Conservation (phyloP, 305 asterid genomes). For the Fraxinus latifolia region DNA sequence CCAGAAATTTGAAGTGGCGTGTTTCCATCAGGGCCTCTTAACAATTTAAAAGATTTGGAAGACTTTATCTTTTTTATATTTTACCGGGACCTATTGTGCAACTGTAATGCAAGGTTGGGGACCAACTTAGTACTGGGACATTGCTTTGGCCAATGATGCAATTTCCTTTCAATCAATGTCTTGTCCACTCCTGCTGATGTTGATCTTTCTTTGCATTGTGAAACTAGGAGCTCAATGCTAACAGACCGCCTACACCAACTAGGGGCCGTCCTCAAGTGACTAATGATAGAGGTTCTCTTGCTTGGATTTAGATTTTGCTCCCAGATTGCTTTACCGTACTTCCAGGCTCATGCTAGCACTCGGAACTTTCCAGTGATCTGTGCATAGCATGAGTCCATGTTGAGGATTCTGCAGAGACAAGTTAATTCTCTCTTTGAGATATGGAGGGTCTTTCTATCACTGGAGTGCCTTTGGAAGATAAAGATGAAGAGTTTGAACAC, state of each 20-base stretch:
- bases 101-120: background rate
- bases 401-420: constrained; percentile 27
- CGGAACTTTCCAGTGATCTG: constrained; percentile 64
- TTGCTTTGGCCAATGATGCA: background rate
- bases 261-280: constrained; percentile 97
- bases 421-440: constrained; percentile 23
- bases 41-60: background rate
- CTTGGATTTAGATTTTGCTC: constrained; percentile 76
- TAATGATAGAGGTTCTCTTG: constrained; percentile 91
- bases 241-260: constrained; percentile 98
- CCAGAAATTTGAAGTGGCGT: background rate
- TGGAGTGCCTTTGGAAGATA: constrained; percentile 21
- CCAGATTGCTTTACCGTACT: constrained; percentile 44
- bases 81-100: background rate
- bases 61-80: background rate
- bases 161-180: background rate
- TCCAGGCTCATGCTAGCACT: constrained; percentile 58
- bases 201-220: constrained; percentile 12
- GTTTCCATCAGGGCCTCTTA: background rate
- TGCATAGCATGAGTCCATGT: constrained; percentile 51
- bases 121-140: background rate
- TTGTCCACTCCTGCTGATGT: background rate
- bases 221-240: constrained; percentile 89
- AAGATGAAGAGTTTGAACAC: constrained; percentile 16
- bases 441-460: constrained; percentile 27